A percentile compares a stretch with the other conserved stretches of the same genome.
phyloP scores from a whole-genome alignment of 2,329 filamentous ascomycete genomes.

The Neonectria neomacrospora region DNA sequence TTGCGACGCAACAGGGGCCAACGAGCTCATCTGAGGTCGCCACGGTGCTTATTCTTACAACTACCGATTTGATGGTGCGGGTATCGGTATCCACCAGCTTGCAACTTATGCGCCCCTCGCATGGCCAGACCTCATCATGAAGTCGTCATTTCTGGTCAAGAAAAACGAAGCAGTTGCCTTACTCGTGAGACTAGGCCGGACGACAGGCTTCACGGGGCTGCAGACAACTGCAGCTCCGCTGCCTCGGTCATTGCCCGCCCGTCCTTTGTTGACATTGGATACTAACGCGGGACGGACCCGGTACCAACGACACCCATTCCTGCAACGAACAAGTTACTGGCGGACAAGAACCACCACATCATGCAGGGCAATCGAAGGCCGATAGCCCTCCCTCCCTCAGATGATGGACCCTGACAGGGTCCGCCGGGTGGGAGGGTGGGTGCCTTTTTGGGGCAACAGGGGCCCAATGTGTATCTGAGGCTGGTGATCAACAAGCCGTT shows the following conservation, averaged over 20 bases:
- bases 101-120: background rate
- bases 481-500: conserved; percentile 1
- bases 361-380: conserved; percentile 26
- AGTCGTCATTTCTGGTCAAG: conserved; percentile 4
- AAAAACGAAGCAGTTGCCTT: background rate
- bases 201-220: too few species aligned
- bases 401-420: conserved; percentile 9
- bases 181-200: conserved; percentile 17
- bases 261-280: conserved; percentile 6
- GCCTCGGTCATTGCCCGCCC: conserved; percentile 22
- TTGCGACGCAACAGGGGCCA: too few species aligned
- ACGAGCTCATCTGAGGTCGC: background rate
- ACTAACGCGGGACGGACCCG: conserved; percentile 1
- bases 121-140: conserved; percentile 1
- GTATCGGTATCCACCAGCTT: conserved; percentile 7
- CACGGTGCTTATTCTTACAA: too few species aligned
- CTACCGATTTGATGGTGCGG: background rate
- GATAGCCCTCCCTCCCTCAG: conserved; percentile 16
- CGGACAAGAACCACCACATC: conserved; percentile 3
- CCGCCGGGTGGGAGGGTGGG: background rate
- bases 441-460: conserved; percentile 5
- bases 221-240: conserved; percentile 12
- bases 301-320: conserved; percentile 2
- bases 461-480: conserved; percentile 2
- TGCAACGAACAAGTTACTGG: conserved; percentile 8